Percentiles rank a stretch among this genome's conserved stretches.
Evolutionary conservation across 352 stramenopile genomes (phyloP).

Genomic region (Hyaloperonospora brassicae): DNA sequence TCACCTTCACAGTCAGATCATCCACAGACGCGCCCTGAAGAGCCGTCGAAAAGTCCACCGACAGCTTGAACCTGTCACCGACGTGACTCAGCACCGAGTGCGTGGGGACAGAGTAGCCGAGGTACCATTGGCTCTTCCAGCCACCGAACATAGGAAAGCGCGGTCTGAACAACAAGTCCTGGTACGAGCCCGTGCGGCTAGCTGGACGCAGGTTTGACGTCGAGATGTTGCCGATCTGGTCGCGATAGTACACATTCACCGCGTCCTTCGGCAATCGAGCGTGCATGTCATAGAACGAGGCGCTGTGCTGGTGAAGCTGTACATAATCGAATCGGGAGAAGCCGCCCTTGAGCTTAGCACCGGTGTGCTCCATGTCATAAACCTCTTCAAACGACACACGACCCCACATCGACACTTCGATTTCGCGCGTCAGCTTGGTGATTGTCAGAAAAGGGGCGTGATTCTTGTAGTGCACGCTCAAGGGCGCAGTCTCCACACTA

Average conservation of each 20-base stretch:
- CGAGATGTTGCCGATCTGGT: constrained; percentile 88
- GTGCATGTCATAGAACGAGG: constrained; percentile 72
- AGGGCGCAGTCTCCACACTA: constrained; percentile 15
- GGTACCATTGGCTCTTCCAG: constrained; percentile 86
- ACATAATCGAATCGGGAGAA: constrained; percentile 86
- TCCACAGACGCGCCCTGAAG: constrained; percentile 74
- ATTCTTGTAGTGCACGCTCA: constrained; percentile 78
- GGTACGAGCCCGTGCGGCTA: constrained; percentile 29
- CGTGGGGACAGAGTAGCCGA: constrained; percentile 82
- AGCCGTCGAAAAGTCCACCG: constrained; percentile 80
- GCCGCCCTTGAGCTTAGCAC: constrained; percentile 72
- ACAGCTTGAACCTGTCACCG: constrained; percentile 70
- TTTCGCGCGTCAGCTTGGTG: constrained; percentile 73
- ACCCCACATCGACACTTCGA: constrained; percentile 88
- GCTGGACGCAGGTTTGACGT: constrained; percentile 59
- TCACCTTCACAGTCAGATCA: constrained; percentile 82
- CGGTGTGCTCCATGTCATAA: constrained; percentile 81
- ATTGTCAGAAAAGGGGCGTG: constrained; percentile 82
- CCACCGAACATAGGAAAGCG: constrained; percentile 85
- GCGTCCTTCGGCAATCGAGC: constrained; percentile 65
- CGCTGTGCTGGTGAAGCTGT: constrained; percentile 45
- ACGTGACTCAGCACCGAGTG: constrained; percentile 62
- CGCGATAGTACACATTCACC: constrained; percentile 86
- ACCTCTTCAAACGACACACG: constrained; percentile 84
- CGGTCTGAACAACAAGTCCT: constrained; percentile 74